phyloP scores from a whole-genome alignment of 2,329 filamentous ascomycete species.

The Fonsecaea pedrosoi region DNA sequence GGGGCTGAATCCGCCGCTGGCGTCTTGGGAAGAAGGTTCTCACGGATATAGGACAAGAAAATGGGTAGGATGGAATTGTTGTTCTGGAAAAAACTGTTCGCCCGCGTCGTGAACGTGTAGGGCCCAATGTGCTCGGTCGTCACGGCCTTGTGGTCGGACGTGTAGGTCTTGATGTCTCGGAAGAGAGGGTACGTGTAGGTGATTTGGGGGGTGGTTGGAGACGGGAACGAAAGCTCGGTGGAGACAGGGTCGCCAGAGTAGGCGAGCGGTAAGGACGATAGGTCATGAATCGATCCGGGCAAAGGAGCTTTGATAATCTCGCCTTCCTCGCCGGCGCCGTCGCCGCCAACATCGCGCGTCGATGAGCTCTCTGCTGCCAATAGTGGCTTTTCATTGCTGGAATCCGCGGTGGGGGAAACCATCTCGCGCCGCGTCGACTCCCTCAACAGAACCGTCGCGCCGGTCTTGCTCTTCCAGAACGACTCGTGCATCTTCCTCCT shows the following conservation, averaged over 20 bases:
- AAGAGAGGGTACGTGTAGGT: constrained; percentile 65
- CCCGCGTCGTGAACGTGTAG: constrained; percentile 87
- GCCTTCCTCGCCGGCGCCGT: background rate
- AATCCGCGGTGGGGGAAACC: constrained; percentile 24
- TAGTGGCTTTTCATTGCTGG: too few species aligned
- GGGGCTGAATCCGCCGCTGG: too few species aligned
- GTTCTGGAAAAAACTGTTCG: constrained; percentile 97
- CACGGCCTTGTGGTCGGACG: constrained; percentile 82
- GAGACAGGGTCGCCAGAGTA: constrained; percentile 1
- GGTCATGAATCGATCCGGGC: constrained; percentile 31
- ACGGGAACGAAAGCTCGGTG: constrained; percentile 7
- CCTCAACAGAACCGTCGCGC: constrained; percentile 86
- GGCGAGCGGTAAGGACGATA: constrained; percentile 18
- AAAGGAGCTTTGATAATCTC: constrained; percentile 20
- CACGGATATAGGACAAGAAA: constrained; percentile 86
- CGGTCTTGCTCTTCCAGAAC: constrained; percentile 73
- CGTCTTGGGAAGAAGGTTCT: constrained; percentile 68
- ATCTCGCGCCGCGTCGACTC: constrained; percentile 75
- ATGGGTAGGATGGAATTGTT: constrained; percentile 94
- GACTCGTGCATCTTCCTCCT: constrained; percentile 75
- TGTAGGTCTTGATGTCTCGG: constrained; percentile 82
- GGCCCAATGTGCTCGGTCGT: constrained; percentile 87
- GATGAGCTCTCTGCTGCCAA: background rate
- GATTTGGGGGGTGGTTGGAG: constrained; percentile 56
- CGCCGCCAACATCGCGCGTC: background rate